Conservation (phyloP, 371 early-diverging fungal genomes). For the Mortierella sp. region DNA sequence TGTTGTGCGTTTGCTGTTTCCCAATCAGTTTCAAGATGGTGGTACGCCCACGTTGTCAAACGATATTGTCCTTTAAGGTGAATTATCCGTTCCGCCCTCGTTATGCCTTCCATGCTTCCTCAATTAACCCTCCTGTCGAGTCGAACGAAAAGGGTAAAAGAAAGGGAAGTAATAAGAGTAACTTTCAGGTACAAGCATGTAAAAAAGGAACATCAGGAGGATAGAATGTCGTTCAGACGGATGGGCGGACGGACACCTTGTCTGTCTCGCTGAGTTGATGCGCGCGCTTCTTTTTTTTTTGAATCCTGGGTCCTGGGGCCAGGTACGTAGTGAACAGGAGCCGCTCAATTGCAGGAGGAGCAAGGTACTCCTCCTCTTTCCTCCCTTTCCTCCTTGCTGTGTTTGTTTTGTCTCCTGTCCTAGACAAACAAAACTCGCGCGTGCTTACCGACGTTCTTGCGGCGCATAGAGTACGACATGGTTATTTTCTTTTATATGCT, state of each 20-base stretch:
- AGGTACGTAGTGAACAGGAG: background rate
- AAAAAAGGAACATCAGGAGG: background rate
- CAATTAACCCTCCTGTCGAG: no score
- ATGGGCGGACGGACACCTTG: background rate
- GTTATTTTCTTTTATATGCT: background rate
- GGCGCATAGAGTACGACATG: slow-evolving; percentile 55
- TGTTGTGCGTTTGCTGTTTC: background rate
- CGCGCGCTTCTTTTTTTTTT: background rate
- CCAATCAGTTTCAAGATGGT: slow-evolving; percentile 6
- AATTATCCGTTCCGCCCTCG: background rate
- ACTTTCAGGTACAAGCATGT: background rate
- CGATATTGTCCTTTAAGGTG: background rate
- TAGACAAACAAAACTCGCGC: no score
- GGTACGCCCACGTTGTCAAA: background rate
- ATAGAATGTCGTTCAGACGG: background rate
- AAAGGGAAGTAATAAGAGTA: background rate
- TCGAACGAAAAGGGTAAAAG: background rate
- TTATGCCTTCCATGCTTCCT: background rate
- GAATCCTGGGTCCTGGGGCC: no score
- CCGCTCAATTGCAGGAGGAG: slow-evolving; percentile 7
- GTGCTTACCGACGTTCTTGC: slow-evolving; percentile 55
- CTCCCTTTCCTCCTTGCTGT: background rate
- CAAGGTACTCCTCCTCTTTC: background rate
- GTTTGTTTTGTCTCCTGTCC: background rate
- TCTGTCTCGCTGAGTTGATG: slow-evolving; percentile 1